Evolutionary conservation across 2,329 filamentous ascomycete species (phyloP), one percentile per base, ranked within the genome.

Genomic region (Fonsecaea multimorphosa): DNA sequence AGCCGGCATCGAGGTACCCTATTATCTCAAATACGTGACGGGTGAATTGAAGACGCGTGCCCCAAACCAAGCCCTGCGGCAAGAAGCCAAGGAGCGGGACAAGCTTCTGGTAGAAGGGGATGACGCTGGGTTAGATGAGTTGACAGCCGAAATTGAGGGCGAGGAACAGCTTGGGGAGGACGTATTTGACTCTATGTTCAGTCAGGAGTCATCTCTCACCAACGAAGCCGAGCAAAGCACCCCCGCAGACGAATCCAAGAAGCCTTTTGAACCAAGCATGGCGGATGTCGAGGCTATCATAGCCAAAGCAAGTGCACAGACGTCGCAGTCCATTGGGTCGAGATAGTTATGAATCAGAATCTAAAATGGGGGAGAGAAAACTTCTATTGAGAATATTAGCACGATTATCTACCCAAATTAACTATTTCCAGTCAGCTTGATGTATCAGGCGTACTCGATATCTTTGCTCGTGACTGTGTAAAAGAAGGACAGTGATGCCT

Each of bases 11-110:
- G 93, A 97, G 73, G 93, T 97, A 76, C 93, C 93, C 0, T 92
- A 91, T 72, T 95, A 95, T 72, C 80, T 97, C 24, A 89, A 93
- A 73, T 91, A 91, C 32, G 93, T 97, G 11, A 97, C 93, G 0
- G 93, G 93, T 2, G 93, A 97, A 78, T 81, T 97, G 40, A 94
- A 95, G 78, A 96, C 93, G 0, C 83, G 92, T 16, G 91, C 92
- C 0, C 92, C 91, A 0, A 89, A 87, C 1, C 80, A 82, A 70
- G 81, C 80, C 22, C 80, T 80, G n/a, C 82, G 82, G 69, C 77
- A 81, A 14, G 81, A 82, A 72, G 80, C 80, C 9, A 76, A 78
- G n/a, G 80, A 81, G 64, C 75, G 79, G 16, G 78, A 81, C 65
- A 80, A 79, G 70, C 78, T 79, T 63, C 78, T 77, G 58, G 78